Percentiles rank a stretch among this genome's conserved stretches.
phyloP scores from a whole-genome alignment of 2,329 filamentous ascomycete species.

The Fonsecaea monophora region DNA sequence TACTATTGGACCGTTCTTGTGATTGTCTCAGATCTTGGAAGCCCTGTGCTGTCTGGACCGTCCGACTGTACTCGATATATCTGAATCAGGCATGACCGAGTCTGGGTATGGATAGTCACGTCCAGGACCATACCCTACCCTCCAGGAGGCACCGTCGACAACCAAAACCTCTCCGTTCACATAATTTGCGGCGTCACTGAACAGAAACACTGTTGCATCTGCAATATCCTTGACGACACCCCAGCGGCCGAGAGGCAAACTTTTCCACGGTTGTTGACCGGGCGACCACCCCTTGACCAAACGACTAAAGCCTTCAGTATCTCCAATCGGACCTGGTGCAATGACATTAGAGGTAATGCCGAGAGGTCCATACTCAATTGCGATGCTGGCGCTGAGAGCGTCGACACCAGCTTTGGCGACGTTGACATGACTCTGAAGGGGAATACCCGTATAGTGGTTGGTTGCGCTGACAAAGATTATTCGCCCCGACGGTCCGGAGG shows the following conservation, averaged over 20 bases:
- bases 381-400: conserved; percentile 76
- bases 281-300: conserved; percentile 40
- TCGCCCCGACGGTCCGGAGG: conserved; percentile 74
- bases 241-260: conserved; percentile 74
- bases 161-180: no score
- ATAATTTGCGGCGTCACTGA: conserved; percentile 83
- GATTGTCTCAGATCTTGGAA: no score
- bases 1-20: no score
- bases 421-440: conserved; percentile 85
- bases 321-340: conserved; percentile 81
- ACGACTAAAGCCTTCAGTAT: conserved; percentile 79
- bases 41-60: no score
- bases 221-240: conserved; percentile 86
- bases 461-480: conserved; percentile 91
- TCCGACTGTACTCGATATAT: no score
- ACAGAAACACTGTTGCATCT: conserved; percentile 87
- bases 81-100: no score
- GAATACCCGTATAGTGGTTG: conserved; percentile 86
- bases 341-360: conserved; percentile 89
- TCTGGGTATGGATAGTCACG: no score
- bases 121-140: no score
- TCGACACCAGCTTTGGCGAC: conserved; percentile 93
- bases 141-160: no score
- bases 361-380: conserved; percentile 86
- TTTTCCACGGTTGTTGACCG: conserved; percentile 54